Percentiles rank a stretch among this genome's conserved stretches.
Evolutionary conservation across 148 eudicot genomes (phyloP).

Genomic region (Arbutus unedo): DNA sequence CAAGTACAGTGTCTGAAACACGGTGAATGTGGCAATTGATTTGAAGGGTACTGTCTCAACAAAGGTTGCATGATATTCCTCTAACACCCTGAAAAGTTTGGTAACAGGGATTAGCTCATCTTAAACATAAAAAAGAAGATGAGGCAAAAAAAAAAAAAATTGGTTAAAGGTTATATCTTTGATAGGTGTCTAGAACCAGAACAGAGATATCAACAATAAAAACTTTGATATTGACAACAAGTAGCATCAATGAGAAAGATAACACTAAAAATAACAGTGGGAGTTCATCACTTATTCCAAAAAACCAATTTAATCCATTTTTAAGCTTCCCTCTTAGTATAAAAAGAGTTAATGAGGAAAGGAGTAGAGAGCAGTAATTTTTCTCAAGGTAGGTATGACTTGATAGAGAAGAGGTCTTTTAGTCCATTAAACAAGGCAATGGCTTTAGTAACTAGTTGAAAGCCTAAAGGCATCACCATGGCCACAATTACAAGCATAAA

Average conservation of each 20-base stretch:
- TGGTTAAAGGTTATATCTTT: neutral
- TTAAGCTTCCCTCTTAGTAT: neutral
- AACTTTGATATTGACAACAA: neutral
- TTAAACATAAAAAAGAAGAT: neutral
- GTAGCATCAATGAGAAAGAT: neutral
- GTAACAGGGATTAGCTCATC: neutral
- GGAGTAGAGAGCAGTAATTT: neutral
- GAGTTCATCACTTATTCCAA: neutral
- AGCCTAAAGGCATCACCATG: neutral
- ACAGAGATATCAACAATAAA: neutral
- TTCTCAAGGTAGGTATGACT: neutral
- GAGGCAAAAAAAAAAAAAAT: neutral
- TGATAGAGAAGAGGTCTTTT: neutral
- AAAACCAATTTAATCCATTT: neutral
- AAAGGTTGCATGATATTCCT: conserved; percentile 83
- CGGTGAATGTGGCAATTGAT: conserved; percentile 68
- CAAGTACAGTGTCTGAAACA: conserved; percentile 81
- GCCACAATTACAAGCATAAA: neutral
- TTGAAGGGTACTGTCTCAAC: conserved; percentile 92
- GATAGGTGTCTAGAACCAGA: conserved; percentile 1
- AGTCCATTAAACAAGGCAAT: conserved; percentile 4
- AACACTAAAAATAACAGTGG: neutral
- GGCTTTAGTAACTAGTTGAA: neutral
- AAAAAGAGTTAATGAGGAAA: neutral
- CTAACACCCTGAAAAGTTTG: conserved; percentile 55